These are phyloP conservation scores for Citrus maxima DNA, from an alignment of 345 rosid species.

Conservation along the genomic window DNA sequence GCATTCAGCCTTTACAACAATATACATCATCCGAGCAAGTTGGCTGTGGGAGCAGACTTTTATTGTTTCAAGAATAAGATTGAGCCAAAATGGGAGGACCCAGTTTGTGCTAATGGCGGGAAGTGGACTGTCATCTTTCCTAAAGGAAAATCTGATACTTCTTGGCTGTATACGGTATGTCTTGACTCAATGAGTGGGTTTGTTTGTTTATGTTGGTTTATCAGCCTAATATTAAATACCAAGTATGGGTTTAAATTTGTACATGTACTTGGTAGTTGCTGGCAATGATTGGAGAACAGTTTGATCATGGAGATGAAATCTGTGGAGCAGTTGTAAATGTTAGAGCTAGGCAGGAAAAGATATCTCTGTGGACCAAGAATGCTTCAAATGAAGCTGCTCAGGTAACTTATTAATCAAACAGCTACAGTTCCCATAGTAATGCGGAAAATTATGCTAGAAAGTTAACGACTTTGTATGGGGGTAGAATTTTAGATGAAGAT, in stretches of 20 bases:
- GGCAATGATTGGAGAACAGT: conserved; percentile 96
- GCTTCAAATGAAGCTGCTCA: conserved; percentile 85
- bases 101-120: conserved; percentile 91
- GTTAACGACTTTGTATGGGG: neutral
- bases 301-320: conserved; percentile 88
- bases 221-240: neutral
- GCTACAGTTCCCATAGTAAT: neutral
- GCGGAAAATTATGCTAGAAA: neutral
- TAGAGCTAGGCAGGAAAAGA: conserved; percentile 60
- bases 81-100: conserved; percentile 98
- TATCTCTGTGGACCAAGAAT: conserved; percentile 89
- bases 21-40: conserved; percentile 68
- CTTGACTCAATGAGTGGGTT: neutral
- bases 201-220: neutral
- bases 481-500: neutral
- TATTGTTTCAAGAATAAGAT: conserved; percentile 87
- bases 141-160: conserved; percentile 61
- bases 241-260: conserved; percentile 1
- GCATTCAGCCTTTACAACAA: conserved; percentile 75
- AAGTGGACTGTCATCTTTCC: conserved; percentile 67
- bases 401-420: conserved; percentile 35
- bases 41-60: conserved; percentile 58
- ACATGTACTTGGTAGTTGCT: conserved; percentile 38
- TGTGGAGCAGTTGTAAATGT: conserved; percentile 90
- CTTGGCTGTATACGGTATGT: conserved; percentile 77